Evolutionary conservation across 2,329 filamentous ascomycete species (phyloP).

Genomic region (Ciborinia camelliae): DNA sequence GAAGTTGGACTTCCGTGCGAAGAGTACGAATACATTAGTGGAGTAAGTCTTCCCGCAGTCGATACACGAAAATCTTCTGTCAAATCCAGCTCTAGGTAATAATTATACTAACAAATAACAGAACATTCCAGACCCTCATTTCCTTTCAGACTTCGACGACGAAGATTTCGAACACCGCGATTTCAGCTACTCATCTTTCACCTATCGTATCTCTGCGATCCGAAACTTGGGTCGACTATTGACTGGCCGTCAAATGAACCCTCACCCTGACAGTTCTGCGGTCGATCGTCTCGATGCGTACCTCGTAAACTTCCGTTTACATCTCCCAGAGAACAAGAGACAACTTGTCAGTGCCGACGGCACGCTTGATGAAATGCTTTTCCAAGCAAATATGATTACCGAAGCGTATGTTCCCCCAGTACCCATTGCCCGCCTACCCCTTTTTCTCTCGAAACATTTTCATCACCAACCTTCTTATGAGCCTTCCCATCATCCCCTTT

Average conservation of each 20-base stretch:
- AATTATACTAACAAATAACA: conserved; percentile 38
- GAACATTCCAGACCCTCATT: conserved; percentile 57
- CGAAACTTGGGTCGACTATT: conserved; percentile 77
- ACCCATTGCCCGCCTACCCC: neutral
- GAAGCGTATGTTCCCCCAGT: conserved; percentile 39
- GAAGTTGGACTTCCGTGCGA: conserved; percentile 79
- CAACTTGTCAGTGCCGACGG: conserved; percentile 67
- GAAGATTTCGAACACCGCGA: conserved; percentile 62
- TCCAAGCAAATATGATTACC: conserved; percentile 82
- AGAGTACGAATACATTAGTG: conserved; percentile 64
- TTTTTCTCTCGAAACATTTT: neutral
- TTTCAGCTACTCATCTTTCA: conserved; percentile 74
- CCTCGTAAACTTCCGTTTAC: conserved; percentile 72
- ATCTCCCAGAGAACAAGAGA: conserved; percentile 69
- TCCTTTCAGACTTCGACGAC: conserved; percentile 73
- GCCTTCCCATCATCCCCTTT: neutral
- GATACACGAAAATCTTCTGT: neutral
- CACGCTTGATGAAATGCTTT: conserved; percentile 82
- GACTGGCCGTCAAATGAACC: conserved; percentile 45
- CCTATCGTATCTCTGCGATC: conserved; percentile 78
- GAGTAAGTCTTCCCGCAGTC: conserved; percentile 43
- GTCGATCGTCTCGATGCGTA: conserved; percentile 57
- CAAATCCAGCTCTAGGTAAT: neutral
- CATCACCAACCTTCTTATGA: neutral
- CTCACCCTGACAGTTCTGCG: conserved; percentile 47